These are phyloP conservation scores for California macrophylla DNA, from an alignment of 441 rosid species.

Conservation along the genomic window DNA sequence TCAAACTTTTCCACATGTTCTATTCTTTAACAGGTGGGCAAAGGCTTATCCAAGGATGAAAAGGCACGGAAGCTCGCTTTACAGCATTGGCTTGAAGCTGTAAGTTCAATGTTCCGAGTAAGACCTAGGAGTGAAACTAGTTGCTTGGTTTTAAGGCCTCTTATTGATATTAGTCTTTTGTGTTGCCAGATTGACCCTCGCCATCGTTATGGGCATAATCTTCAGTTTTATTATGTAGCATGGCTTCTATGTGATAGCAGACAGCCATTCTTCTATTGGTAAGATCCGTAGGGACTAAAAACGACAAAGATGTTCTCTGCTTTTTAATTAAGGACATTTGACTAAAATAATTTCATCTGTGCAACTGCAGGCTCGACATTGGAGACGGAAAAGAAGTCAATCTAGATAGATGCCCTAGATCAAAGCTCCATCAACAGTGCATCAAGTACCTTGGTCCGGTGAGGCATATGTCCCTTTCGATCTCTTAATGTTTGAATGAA, in stretches of 20 bases:
- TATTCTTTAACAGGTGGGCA: slow-evolving; percentile 50
- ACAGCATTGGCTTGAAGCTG: slow-evolving; percentile 97
- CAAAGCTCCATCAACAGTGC: slow-evolving; percentile 77
- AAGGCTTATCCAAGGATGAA: slow-evolving; percentile 82
- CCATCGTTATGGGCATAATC: slow-evolving; percentile 91
- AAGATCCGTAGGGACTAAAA: slow-evolving; percentile 20
- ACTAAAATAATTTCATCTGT: slow-evolving; percentile 12
- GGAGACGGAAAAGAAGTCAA: slow-evolving; percentile 88
- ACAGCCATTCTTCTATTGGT: slow-evolving; percentile 98
- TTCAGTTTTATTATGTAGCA: slow-evolving; percentile 65
- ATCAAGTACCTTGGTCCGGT: slow-evolving; percentile 91
- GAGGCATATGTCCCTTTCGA: slow-evolving; percentile 22
- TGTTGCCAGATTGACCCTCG: slow-evolving; percentile 73
- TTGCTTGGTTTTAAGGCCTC: neutral
- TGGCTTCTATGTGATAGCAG: slow-evolving; percentile 81
- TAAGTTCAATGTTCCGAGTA: slow-evolving; percentile 27
- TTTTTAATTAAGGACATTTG: slow-evolving; percentile 14
- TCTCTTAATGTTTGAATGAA: neutral
- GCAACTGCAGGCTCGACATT: slow-evolving; percentile 72
- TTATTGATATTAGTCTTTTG: slow-evolving; percentile 19
- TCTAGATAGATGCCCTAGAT: slow-evolving; percentile 62
- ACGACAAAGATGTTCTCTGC: slow-evolving; percentile 6
- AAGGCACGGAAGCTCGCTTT: slow-evolving; percentile 83
- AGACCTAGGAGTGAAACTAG: neutral
- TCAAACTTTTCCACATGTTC: neutral